Base-by-base conservation (phyloP, 2,329 filamentous ascomycete genomes). In the Chaetomiaceae sp. region DNA sequence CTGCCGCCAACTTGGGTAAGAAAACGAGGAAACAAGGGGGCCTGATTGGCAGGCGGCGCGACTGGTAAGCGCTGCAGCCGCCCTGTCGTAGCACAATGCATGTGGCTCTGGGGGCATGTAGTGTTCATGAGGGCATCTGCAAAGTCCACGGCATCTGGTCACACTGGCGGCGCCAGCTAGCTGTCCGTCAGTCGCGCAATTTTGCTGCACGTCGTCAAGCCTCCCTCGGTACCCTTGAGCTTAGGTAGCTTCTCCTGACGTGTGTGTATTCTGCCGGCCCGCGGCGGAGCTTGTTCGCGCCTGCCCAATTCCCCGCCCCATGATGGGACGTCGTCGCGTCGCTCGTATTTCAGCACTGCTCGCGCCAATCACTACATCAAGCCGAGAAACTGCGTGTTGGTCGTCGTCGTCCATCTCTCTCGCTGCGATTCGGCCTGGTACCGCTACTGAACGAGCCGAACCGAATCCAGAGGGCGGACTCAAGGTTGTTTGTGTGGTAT, bases 381-480 rank as follows among this genome's bases (percentile, higher is more conserved):
- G 22, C 6, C 22, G 5, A 24, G 22, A 9, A 9, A 5, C 9
- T 24, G 22, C 22, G 22, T 24, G 22, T 24, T 24, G 22, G 22
- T 9, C 6, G 22, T 24, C 22, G 22, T 24, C 22, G 22, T 24
- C 14, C 35, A 39, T 29, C 29, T n/a, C n/a, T n/a, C n/a, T n/a
- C n/a, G n/a, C n/a, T n/a, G n/a, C n/a, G n/a, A n/a, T n/a, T n/a
- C n/a, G n/a, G 30, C 34, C 32, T 26, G 24, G 33, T 29, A 20
- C 29, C 27, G 35, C 37, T 19, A 38, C 49, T 42, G 41, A 47
- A 49, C 42, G 46, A 42, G 30, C 46, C 42, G 40, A 45, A 46
- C 45, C 45, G 49, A 41, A 24, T 7, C 22, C 29, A 47, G 27
- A 19, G 14, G n/a, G n/a, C n/a, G n/a, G n/a, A n/a, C n/a, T n/a